These are phyloP conservation scores for Helicocarpus griseus DNA, from an alignment of 2,329 filamentous ascomycete species.

Conservation along the genomic window DNA sequence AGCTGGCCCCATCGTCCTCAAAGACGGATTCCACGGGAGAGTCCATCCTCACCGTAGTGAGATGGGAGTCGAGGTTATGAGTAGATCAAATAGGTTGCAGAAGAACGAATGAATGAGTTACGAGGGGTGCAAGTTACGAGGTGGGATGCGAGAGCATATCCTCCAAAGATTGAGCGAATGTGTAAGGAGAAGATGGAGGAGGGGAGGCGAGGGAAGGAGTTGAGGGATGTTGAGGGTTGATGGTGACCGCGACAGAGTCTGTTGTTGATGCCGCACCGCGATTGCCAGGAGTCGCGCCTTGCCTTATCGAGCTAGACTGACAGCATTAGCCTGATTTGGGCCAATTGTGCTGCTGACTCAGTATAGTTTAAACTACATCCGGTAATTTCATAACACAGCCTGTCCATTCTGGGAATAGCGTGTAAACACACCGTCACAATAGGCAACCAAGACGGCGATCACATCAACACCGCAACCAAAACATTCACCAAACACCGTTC, in stretches of 20 bases:
- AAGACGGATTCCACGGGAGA: conserved; percentile 49
- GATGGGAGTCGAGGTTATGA: not conserved
- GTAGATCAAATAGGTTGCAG: not conserved
- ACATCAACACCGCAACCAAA: not conserved
- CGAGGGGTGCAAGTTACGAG: not conserved
- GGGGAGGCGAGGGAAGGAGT: not conserved
- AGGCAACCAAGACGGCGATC: not conserved
- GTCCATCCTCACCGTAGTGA: conserved; percentile 8
- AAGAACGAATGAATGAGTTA: not conserved
- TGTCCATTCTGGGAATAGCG: not conserved
- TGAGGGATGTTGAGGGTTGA: too few relatives aligned
- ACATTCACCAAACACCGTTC: too few relatives aligned
- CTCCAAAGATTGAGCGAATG: not conserved
- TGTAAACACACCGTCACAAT: not conserved
- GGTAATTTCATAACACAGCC: not conserved
- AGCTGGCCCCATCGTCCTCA: conserved; percentile 44
- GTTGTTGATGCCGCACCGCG: not conserved
- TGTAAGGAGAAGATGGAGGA: not conserved
- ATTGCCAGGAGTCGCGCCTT: not conserved
- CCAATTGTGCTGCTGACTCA: not conserved
- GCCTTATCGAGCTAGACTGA: not conserved
- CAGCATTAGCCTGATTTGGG: not conserved
- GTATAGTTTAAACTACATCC: not conserved
- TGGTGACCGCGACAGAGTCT: too few relatives aligned
- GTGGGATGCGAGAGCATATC: not conserved